Base-by-base conservation (phyloP, 306 rosid genomes). In the Vachellia pachyceras region DNA sequence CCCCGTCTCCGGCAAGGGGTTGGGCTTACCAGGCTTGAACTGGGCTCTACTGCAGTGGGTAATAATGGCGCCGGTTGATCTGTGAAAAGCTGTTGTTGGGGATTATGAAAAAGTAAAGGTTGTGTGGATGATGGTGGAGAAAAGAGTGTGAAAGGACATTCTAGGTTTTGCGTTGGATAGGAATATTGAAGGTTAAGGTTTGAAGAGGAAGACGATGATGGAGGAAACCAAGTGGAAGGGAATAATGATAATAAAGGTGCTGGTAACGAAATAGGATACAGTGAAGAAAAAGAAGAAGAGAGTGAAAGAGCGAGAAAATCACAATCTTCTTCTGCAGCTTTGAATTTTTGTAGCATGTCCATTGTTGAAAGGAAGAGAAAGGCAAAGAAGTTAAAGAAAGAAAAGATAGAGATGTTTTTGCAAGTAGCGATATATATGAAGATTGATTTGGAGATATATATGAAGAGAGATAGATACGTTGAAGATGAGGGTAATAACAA, bases 41-140 rank as follows among this genome's bases (percentile, higher is more conserved):
- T 0, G 8, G 61, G 36, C 33, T 29, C 1, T 29, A 29, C 33
- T 29, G 33, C 33, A 29, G 33, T 29, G 33, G 33, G 2, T 17
- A 50, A 49, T 17, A 17, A 9, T 23, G 10, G 22, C 10, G 5
- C 14, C 1, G 65, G 36, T 22, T 29, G 33, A 29, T 58, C 36
- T 9, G 36, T 3, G 15, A 58, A 5, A 10, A 8, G 4, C 5
- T 2, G 33, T 29, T 22, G 61, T 6, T 20, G 10, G 9, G 46
- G 46, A 42, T 10, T 42, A 20, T 46, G 15, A 4, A 14, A 0
- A 36, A 14, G 77, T 0, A 77, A 17, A 46, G 65, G 57, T 44
- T 73, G 70, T 12, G 84, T n/a, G 25, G 71, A 25, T 2, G 79
- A 13, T 23, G 61, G 42, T 37, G 60, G 82, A 6, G 23, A 18